These are phyloP conservation scores for Aspergillus jensenii DNA, from an alignment of 2,329 filamentous ascomycete genomes.

Conservation along the genomic window DNA sequence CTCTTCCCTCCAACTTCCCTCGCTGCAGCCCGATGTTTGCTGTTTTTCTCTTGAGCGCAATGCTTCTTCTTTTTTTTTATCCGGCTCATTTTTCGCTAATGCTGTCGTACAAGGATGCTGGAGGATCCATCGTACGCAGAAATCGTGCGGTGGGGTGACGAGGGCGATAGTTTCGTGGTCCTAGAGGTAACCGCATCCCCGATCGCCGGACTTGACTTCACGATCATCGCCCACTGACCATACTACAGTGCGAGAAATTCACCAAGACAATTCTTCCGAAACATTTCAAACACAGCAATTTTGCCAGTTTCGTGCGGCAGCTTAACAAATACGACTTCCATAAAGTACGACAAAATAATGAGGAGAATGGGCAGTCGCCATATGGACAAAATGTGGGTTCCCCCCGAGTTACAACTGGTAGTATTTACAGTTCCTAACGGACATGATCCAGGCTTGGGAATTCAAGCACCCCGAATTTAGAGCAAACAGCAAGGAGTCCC, in stretches of 20 bases:
- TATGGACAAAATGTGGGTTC: constrained; percentile 71
- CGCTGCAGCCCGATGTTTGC: neutral
- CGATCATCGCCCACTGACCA: constrained; percentile 1
- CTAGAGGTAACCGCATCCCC: constrained; percentile 67
- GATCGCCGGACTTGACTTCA: constrained; percentile 9
- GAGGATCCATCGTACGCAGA: constrained; percentile 90
- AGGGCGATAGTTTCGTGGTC: constrained; percentile 94
- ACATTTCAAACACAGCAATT: constrained; percentile 99
- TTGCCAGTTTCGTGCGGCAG: constrained; percentile 93
- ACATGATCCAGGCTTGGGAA: constrained; percentile 71
- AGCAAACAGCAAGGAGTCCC: constrained; percentile 89
- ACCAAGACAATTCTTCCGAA: constrained; percentile 96
- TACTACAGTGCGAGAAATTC: constrained; percentile 85
- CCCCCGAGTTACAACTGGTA: neutral
- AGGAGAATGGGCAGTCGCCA: constrained; percentile 77
- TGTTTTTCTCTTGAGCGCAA: constrained; percentile 2
- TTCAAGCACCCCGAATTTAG: constrained; percentile 98
- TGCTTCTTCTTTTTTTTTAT: neutral
- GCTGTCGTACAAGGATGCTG: constrained; percentile 69
- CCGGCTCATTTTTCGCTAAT: constrained; percentile 10
- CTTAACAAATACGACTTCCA: constrained; percentile 98
- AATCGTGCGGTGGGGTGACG: constrained; percentile 93
- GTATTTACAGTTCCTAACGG: constrained; percentile 11
- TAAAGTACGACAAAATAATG: constrained; percentile 90
- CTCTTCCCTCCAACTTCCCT: constrained; percentile 13